These are phyloP conservation scores for Clonostachys rosea DNA, from an alignment of 2,329 filamentous ascomycete genomes.

Conservation along the genomic window DNA sequence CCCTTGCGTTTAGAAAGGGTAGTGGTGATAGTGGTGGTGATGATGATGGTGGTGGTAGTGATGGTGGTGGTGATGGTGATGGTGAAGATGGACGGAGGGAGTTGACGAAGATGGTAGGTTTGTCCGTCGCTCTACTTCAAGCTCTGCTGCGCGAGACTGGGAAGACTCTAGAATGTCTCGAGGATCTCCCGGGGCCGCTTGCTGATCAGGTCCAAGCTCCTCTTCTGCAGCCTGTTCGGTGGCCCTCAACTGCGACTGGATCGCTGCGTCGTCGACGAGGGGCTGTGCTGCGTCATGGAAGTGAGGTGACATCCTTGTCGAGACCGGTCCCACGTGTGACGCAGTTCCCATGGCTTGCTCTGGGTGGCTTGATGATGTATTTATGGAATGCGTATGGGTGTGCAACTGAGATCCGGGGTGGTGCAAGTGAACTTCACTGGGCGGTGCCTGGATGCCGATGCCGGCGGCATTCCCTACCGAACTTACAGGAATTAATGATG, in stretches of 20 bases:
- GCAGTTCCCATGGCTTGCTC: too few relatives aligned
- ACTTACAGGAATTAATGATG: not conserved
- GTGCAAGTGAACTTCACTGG: not conserved
- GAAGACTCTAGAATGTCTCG: too few relatives aligned
- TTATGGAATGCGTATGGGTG: not conserved
- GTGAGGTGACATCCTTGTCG: too few relatives aligned
- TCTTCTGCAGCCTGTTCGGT: too few relatives aligned
- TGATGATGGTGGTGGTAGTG: not conserved
- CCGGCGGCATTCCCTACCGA: not conserved
- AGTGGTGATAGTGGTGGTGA: not conserved
- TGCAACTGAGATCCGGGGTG: not conserved
- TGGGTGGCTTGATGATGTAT: too few relatives aligned
- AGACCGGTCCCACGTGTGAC: too few relatives aligned
- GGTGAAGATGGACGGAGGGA: not conserved
- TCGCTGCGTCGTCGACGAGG: too few relatives aligned
- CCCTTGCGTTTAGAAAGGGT: slow-evolving; percentile 16
- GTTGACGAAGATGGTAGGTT: not conserved
- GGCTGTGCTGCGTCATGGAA: too few relatives aligned
- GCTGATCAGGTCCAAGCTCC: too few relatives aligned
- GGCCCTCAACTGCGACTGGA: too few relatives aligned
- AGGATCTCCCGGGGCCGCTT: too few relatives aligned
- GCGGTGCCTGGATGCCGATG: not conserved
- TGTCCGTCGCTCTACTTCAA: not conserved
- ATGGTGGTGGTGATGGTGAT: not conserved
- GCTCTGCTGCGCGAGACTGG: too few relatives aligned